Evolutionary conservation across 441 rosid species (phyloP).

Genomic region (Dalechampia spathulata): DNA sequence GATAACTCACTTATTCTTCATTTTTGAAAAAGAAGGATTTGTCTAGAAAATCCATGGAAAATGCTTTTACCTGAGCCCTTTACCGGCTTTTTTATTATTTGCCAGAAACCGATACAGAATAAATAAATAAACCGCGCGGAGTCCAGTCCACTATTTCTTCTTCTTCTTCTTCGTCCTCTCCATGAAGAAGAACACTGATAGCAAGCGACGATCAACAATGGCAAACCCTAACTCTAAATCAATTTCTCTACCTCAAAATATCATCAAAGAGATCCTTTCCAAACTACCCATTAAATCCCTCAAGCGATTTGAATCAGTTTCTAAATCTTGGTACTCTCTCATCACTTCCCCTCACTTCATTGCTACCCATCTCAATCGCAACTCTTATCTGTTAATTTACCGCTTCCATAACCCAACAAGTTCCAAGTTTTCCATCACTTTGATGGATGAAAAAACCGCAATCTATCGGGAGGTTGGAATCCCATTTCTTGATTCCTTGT

Average conservation of each 20-base stretch:
- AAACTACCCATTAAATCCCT: conserved; percentile 29
- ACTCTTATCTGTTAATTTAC: conserved; percentile 17
- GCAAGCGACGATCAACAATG: neutral
- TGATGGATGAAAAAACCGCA: neutral
- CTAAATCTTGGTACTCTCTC: conserved; percentile 20
- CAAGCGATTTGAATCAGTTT: conserved; percentile 27
- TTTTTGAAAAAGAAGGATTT: too few species aligned
- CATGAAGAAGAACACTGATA: too few species aligned
- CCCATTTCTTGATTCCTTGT: conserved; percentile 6
- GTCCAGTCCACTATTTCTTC: too few species aligned
- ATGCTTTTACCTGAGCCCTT: too few species aligned
- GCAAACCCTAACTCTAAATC: too few species aligned
- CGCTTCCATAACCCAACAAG: conserved; percentile 15
- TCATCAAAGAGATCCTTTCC: conserved; percentile 20
- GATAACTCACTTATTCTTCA: too few species aligned
- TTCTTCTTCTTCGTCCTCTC: too few species aligned
- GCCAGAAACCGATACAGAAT: too few species aligned
- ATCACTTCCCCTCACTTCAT: conserved; percentile 18
- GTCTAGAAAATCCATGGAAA: too few species aligned
- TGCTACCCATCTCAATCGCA: conserved; percentile 18
- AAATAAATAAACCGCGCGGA: too few species aligned
- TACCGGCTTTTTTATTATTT: too few species aligned
- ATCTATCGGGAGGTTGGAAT: neutral
- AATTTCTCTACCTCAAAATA: neutral
- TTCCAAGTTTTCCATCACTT: neutral